Evolutionary conservation across 2,329 filamentous ascomycete genomes (phyloP).

Genomic region (Monosporascus cannonballus): DNA sequence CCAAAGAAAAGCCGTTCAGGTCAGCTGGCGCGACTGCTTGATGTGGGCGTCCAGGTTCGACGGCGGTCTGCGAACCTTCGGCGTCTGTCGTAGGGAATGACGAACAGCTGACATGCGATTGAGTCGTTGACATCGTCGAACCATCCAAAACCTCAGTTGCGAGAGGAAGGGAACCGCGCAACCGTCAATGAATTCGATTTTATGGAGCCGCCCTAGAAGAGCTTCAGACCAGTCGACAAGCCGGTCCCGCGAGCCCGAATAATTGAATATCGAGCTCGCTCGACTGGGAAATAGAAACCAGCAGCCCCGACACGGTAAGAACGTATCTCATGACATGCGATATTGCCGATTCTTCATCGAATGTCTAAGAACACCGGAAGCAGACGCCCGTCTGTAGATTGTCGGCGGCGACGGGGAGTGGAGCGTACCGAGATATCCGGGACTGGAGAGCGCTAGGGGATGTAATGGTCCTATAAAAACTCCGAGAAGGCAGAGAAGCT

Average conservation of each 20-base stretch:
- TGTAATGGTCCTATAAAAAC: background rate
- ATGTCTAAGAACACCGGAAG: background rate
- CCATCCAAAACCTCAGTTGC: constrained; percentile 12
- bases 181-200: background rate
- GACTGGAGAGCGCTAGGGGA: too few relatives aligned
- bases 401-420: background rate
- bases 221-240: constrained; percentile 3
- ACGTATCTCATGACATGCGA: constrained; percentile 22
- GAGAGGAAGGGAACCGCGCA: background rate
- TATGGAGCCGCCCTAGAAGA: background rate
- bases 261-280: constrained; percentile 18
- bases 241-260: constrained; percentile 20
- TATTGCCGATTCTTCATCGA: background rate
- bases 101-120: constrained; percentile 26
- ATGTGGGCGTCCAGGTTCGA: constrained; percentile 24
- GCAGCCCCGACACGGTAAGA: constrained; percentile 16
- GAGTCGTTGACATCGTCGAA: constrained; percentile 35
- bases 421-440: background rate
- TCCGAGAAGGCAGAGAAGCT: background rate
- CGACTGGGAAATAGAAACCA: constrained; percentile 22
- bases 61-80: constrained; percentile 27
- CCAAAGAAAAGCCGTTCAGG: constrained; percentile 31
- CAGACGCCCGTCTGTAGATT: background rate
- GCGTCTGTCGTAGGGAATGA: constrained; percentile 28
- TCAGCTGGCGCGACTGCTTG: constrained; percentile 26